Conservation (phyloP, 176 grass and related monocot species). For the Phragmites australis region DNA sequence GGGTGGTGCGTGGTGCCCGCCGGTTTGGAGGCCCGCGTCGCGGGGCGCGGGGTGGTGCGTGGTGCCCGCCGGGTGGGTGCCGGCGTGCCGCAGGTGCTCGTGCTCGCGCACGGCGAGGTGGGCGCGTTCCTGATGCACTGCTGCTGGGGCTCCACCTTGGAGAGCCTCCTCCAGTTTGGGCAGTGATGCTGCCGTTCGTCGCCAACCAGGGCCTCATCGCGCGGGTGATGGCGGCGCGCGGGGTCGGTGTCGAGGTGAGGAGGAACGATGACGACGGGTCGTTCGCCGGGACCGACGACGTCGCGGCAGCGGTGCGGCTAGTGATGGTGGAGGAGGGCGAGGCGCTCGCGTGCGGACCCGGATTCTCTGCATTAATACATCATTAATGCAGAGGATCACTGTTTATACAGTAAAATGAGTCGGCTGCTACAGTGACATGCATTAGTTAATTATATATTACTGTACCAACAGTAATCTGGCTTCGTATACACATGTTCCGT, state of each 20-base stretch:
- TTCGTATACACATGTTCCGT: no score
- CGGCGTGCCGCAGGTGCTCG: slow-evolving; percentile 45
- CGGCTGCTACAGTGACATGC: no score
- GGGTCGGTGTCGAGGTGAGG: slow-evolving; percentile 32
- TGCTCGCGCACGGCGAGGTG: slow-evolving; percentile 35
- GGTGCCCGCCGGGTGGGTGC: slow-evolving; percentile 42
- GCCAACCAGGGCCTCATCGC: slow-evolving; percentile 39
- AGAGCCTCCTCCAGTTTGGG: slow-evolving; percentile 36
- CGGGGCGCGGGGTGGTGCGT: slow-evolving; percentile 11
- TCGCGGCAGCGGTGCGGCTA: slow-evolving; percentile 22
- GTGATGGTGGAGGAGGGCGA: slow-evolving; percentile 45
- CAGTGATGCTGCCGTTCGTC: slow-evolving; percentile 46
- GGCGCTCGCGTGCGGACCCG: no score
- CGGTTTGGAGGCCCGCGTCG: slow-evolving; percentile 30
- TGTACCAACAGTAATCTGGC: no score
- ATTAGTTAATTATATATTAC: no score
- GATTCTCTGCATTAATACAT: no score
- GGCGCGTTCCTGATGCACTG: slow-evolving; percentile 55
- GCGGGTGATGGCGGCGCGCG: not conserved
- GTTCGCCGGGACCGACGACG: slow-evolving; percentile 9
- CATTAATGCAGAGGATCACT: no score
- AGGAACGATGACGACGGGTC: slow-evolving; percentile 24
- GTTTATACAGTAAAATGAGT: no score
- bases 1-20: no score
- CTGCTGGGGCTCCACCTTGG: slow-evolving; percentile 42